Percentiles rank a stretch among this genome's conserved stretches.
phyloP scores from a whole-genome alignment of 257 asterid genomes.

The Sherardia arvensis region DNA sequence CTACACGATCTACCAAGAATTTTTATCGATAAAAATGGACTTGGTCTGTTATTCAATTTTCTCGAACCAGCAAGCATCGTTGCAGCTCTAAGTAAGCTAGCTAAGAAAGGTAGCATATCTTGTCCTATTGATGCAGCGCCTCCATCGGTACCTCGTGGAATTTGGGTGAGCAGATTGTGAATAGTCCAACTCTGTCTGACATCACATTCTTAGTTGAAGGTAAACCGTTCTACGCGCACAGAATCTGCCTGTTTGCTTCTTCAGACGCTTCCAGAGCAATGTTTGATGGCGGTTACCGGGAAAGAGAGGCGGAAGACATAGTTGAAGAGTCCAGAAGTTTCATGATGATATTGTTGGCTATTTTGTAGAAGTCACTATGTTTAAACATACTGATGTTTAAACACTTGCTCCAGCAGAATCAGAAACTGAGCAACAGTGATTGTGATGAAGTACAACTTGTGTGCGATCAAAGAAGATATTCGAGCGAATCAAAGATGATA shows the following conservation, averaged over 20 bases:
- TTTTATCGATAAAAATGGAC: slow-evolving; percentile 68
- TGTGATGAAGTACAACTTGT: too few species aligned
- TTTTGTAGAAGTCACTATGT: too few species aligned
- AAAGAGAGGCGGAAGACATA: slow-evolving; percentile 89
- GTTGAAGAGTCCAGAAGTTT: too few species aligned
- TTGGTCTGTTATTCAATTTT: slow-evolving; percentile 75
- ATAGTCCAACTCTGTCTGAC: slow-evolving; percentile 74
- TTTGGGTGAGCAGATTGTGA: slow-evolving; percentile 92
- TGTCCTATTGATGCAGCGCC: slow-evolving; percentile 91
- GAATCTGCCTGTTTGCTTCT: slow-evolving; percentile 91
- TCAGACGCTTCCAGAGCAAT: slow-evolving; percentile 94
- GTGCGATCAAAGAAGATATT: too few species aligned
- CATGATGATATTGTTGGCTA: too few species aligned
- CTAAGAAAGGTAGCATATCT: slow-evolving; percentile 67
- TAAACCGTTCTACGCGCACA: slow-evolving; percentile 78
- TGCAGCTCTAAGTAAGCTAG: slow-evolving; percentile 57
- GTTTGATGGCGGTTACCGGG: slow-evolving; percentile 99
- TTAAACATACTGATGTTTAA: too few species aligned
- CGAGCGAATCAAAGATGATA: too few species aligned
- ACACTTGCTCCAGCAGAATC: too few species aligned
- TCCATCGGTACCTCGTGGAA: slow-evolving; percentile 85
- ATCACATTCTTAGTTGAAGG: slow-evolving; percentile 97
- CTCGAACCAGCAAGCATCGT: slow-evolving; percentile 63
- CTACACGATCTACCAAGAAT: slow-evolving; percentile 73
- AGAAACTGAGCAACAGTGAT: too few species aligned